Percentiles rank a stretch among this genome's conserved stretches.
Conservation (phyloP, 2,329 filamentous ascomycete species). For the Onygena corvina region DNA sequence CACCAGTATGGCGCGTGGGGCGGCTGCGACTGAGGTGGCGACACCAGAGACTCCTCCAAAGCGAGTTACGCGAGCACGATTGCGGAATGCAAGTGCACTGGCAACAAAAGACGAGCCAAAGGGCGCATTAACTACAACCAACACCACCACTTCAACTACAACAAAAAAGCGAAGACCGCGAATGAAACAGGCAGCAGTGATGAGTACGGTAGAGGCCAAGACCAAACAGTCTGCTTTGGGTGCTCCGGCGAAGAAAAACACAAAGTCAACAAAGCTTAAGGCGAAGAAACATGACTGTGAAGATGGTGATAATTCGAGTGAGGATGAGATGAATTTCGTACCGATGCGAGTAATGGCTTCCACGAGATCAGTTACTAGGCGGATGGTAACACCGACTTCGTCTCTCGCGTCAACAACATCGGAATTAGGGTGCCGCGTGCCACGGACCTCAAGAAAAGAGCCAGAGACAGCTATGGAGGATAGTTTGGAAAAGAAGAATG, state of each 20-base stretch:
- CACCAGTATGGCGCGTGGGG: slow-evolving; percentile 13
- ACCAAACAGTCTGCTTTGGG: background rate
- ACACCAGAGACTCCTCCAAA: slow-evolving; percentile 13
- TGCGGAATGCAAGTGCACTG: slow-evolving; percentile 8
- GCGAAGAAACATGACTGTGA: background rate
- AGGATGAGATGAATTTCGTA: slow-evolving; percentile 17
- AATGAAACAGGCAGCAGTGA: slow-evolving; percentile 8
- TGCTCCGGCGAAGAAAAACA: slow-evolving; percentile 2
- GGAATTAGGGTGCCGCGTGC: background rate
- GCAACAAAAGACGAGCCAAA: background rate
- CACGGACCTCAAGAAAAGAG: background rate
- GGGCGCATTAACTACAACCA: background rate
- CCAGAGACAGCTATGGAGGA: background rate
- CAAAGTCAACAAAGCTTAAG: slow-evolving; percentile 9
- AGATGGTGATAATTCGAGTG: slow-evolving; percentile 11
- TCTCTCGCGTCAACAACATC: background rate
- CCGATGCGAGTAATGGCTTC: background rate
- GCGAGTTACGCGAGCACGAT: slow-evolving; percentile 15
- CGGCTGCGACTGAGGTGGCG: slow-evolving; percentile 6
- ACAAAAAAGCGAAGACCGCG: slow-evolving; percentile 14
- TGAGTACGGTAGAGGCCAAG: background rate
- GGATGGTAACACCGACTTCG: background rate
- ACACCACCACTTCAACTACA: background rate
- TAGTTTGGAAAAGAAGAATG: background rate
- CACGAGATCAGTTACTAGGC: background rate